Percentiles rank a stretch among this genome's conserved stretches.
These are phyloP conservation scores for Calonectria hawksworthii DNA, from an alignment of 2,329 filamentous ascomycete genomes.

Conservation along the genomic window DNA sequence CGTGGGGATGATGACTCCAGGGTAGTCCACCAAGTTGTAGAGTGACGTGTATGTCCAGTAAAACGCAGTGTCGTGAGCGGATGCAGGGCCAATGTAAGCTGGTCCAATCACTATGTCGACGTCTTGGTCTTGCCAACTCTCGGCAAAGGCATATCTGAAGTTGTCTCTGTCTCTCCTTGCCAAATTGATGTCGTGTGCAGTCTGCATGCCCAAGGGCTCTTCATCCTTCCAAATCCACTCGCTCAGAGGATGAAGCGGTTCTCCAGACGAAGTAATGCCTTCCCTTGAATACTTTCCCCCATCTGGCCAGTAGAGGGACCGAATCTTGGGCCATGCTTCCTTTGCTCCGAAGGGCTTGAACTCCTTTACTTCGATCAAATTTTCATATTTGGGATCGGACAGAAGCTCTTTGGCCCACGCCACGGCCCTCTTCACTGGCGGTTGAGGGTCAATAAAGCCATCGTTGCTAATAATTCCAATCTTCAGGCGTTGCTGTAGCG, in stretches of 20 bases:
- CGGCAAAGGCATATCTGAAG: slow-evolving; percentile 50
- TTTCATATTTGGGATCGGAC: slow-evolving; percentile 34
- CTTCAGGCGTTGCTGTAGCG: slow-evolving; percentile 44
- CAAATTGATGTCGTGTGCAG: slow-evolving; percentile 30
- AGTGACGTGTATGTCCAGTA: slow-evolving; percentile 56
- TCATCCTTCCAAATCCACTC: slow-evolving; percentile 55
- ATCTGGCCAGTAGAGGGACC: slow-evolving; percentile 62
- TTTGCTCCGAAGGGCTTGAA: slow-evolving; percentile 51
- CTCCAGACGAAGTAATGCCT: slow-evolving; percentile 53
- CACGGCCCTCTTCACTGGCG: slow-evolving; percentile 54
- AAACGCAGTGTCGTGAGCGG: slow-evolving; percentile 52
- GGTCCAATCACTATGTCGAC: slow-evolving; percentile 55
- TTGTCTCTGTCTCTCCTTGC: slow-evolving; percentile 44
- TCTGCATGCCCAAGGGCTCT: slow-evolving; percentile 37
- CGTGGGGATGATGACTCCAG: slow-evolving; percentile 46
- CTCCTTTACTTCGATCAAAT: slow-evolving; percentile 49
- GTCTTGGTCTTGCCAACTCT: slow-evolving; percentile 52
- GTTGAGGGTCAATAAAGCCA: slow-evolving; percentile 54
- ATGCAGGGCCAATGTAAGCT: slow-evolving; percentile 53
- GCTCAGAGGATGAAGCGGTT: slow-evolving; percentile 61
- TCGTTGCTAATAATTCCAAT: slow-evolving; percentile 59
- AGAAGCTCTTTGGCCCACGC: slow-evolving; percentile 48
- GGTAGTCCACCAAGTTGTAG: slow-evolving; percentile 55
- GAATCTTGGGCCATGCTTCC: slow-evolving; percentile 50
- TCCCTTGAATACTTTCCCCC: slow-evolving; percentile 50